These are phyloP conservation scores for Parascedosporium putredinis DNA, from an alignment of 2,329 filamentous ascomycete genomes.

Conservation along the genomic window DNA sequence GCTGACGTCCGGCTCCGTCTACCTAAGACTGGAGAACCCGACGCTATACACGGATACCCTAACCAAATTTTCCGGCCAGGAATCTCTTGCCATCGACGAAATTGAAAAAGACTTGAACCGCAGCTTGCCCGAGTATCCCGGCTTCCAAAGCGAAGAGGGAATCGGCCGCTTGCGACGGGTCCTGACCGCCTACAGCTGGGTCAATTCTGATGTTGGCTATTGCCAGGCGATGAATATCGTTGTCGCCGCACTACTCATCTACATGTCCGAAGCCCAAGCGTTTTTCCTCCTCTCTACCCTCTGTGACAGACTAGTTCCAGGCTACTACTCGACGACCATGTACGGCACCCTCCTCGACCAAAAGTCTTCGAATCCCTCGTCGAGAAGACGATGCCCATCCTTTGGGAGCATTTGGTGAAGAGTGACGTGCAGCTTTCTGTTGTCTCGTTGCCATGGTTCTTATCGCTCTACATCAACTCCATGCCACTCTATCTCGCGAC, in stretches of 20 bases:
- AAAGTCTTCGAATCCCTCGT: slow-evolving; percentile 96
- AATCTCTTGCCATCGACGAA: slow-evolving; percentile 94
- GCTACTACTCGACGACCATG: slow-evolving; percentile 98
- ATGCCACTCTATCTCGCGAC: slow-evolving; percentile 99
- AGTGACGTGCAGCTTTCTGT: slow-evolving; percentile 96
- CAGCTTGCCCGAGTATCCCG: slow-evolving; percentile 91
- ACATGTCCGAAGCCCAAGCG: slow-evolving; percentile 92
- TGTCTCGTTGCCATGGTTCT: slow-evolving; percentile 93
- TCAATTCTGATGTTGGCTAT: slow-evolving; percentile 89
- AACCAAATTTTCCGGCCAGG: slow-evolving; percentile 68
- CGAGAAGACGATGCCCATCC: slow-evolving; percentile 96
- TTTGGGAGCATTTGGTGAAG: slow-evolving; percentile 97
- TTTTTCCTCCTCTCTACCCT: slow-evolving; percentile 88
- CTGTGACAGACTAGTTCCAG: slow-evolving; percentile 85
- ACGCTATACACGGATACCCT: slow-evolving; percentile 77
- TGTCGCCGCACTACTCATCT: slow-evolving; percentile 93
- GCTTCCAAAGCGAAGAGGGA: slow-evolving; percentile 92
- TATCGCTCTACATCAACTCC: slow-evolving; percentile 97
- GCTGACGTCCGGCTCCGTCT: slow-evolving; percentile 82
- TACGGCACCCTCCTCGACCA: slow-evolving; percentile 96
- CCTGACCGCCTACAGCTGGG: slow-evolving; percentile 95
- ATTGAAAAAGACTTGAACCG: slow-evolving; percentile 98
- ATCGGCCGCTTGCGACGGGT: slow-evolving; percentile 84
- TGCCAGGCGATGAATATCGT: slow-evolving; percentile 99
- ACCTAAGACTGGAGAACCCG: slow-evolving; percentile 76